Conservation (phyloP, 768 basidiomycete genomes). For the Rhodocollybia butyracea region DNA sequence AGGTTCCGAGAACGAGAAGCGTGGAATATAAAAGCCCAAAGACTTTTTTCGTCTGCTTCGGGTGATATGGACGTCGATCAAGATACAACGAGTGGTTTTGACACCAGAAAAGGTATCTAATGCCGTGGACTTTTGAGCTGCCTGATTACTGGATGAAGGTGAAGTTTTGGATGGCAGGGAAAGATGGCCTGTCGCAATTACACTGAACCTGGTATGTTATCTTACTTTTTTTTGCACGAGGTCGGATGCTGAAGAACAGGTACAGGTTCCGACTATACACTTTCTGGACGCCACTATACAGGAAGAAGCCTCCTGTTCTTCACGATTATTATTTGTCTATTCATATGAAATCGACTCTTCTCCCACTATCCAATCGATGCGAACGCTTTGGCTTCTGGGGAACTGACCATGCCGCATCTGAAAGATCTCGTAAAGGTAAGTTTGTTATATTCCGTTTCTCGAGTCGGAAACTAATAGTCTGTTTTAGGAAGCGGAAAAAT, state of each 20-base stretch:
- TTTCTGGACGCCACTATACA: constrained; percentile 71
- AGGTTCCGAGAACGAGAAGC: constrained; percentile 68
- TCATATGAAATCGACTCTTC: constrained; percentile 44
- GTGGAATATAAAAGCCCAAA: constrained; percentile 63
- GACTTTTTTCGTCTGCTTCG: constrained; percentile 14
- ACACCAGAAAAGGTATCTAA: constrained; percentile 44
- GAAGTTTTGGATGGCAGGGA: constrained; percentile 60
- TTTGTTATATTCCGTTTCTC: neutral
- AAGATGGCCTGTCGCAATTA: constrained; percentile 73
- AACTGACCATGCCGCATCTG: constrained; percentile 46
- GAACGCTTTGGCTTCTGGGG: constrained; percentile 61
- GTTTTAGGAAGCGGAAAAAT: constrained; percentile 61
- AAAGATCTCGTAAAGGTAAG: constrained; percentile 54
- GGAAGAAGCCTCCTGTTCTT: constrained; percentile 68
- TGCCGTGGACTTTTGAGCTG: constrained; percentile 82
- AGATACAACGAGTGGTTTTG: constrained; percentile 49
- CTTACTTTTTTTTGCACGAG: neutral
- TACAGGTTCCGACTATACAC: constrained; percentile 53
- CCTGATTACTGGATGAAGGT: constrained; percentile 86
- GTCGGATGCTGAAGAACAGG: neutral
- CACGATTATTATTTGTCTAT: constrained; percentile 60
- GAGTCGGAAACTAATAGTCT: neutral
- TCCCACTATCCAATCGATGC: constrained; percentile 57
- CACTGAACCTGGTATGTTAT: constrained; percentile 67
- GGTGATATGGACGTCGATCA: constrained; percentile 60